Evolutionary conservation across 441 rosid genomes (phyloP).

Genomic region (Hura crepitans): DNA sequence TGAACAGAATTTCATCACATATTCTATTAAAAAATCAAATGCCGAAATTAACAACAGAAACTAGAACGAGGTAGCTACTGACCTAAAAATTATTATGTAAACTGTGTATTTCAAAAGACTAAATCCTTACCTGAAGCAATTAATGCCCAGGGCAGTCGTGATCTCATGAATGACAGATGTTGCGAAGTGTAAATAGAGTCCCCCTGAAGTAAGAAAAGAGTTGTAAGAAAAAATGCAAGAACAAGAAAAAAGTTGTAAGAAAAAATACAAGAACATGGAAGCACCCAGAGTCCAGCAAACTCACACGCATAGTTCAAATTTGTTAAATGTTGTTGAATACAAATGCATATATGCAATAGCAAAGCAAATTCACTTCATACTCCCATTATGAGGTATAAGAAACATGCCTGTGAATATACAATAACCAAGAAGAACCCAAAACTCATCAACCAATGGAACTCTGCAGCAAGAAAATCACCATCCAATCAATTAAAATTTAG

Average conservation of each 20-base stretch:
- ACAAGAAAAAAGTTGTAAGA: slow-evolving; percentile 19
- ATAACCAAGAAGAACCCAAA: slow-evolving; percentile 93
- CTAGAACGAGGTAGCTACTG: background rate
- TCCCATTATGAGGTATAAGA: slow-evolving; percentile 10
- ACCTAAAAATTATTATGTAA: background rate
- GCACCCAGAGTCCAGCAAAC: background rate
- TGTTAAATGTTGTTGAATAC: too few relatives aligned
- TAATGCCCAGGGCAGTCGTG: slow-evolving; percentile 83
- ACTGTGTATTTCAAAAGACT: background rate
- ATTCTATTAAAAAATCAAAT: background rate
- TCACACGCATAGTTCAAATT: too few relatives aligned
- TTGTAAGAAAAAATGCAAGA: slow-evolving; percentile 17
- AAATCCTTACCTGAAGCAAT: slow-evolving; percentile 83
- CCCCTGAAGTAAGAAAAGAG: slow-evolving; percentile 40
- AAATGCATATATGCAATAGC: background rate
- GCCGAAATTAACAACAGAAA: background rate
- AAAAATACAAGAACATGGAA: background rate
- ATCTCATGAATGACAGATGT: slow-evolving; percentile 91
- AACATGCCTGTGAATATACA: slow-evolving; percentile 69
- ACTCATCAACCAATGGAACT: slow-evolving; percentile 79
- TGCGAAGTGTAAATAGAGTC: slow-evolving; percentile 78
- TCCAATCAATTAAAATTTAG: slow-evolving; percentile 8
- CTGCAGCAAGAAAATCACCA: slow-evolving; percentile 36
- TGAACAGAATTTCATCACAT: background rate
- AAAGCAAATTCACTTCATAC: background rate